phyloP scores from a whole-genome alignment of 495 filamentous ascomycete species.

The Letharia columbiana region DNA sequence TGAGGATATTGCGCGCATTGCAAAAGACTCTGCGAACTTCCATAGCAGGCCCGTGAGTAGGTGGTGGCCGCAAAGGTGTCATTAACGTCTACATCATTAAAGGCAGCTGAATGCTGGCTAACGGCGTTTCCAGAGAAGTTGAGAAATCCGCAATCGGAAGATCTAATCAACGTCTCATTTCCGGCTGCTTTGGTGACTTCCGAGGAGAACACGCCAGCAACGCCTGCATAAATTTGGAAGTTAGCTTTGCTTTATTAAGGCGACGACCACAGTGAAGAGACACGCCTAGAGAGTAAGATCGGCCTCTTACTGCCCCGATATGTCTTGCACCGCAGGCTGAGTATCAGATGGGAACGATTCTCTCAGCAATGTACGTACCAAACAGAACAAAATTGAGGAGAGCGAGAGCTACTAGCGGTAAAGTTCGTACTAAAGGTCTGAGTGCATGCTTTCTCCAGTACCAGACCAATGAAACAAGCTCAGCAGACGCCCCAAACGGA shows the following conservation, averaged over 20 bases:
- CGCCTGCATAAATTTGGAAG: not conserved
- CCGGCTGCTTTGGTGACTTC: constrained; percentile 30
- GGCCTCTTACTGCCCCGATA: not conserved
- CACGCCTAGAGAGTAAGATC: not conserved
- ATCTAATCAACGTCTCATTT: constrained; percentile 27
- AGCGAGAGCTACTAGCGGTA: constrained; percentile 29
- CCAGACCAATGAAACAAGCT: constrained; percentile 25
- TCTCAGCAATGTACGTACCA: not conserved
- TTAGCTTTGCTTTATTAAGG: not conserved
- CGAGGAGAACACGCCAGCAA: constrained; percentile 32
- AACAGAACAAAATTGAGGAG: constrained; percentile 29
- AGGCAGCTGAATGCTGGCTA: not conserved
- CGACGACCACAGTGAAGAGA: not conserved
- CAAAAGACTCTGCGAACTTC: constrained; percentile 6
- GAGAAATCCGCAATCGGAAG: constrained; percentile 25
- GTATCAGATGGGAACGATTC: not conserved
- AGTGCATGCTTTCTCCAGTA: constrained; percentile 29
- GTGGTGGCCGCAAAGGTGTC: constrained; percentile 26
- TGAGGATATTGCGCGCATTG: constrained; percentile 23
- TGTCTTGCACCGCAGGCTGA: not conserved
- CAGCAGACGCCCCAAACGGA: constrained; percentile 26
- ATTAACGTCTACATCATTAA: constrained; percentile 16
- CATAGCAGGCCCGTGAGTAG: constrained; percentile 31
- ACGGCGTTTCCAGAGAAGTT: not conserved
- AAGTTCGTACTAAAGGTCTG: constrained; percentile 23